Base-by-base conservation (phyloP, 73 alveolate genomes). In the Paramecium octaurelia region DNA sequence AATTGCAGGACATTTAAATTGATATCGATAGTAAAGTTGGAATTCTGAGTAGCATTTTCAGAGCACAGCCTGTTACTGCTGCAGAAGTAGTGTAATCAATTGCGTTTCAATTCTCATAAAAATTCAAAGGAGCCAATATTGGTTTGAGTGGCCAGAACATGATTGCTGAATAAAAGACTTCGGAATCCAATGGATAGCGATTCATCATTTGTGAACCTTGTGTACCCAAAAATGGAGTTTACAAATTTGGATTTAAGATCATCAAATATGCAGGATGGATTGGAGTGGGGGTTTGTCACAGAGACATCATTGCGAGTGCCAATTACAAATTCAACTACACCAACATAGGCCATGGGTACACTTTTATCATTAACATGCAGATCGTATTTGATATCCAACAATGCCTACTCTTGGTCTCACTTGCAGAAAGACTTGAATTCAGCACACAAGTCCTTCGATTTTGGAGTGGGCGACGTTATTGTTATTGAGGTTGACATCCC, bases 181-280 rank as follows among this genome's bases (percentile, higher is more conserved):
- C 91, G 11, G 91, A 80, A 80, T 80, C 91, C 4, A 80, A 80
- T 80, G 91, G 91, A 24, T 48, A 80, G 24, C 44, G 91, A 46
- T 80, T 80, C 18, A 80, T 80, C 20, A 80, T 80, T 21, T 80
- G 91, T 80, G 91, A 80, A 80, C 91, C 91, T 1, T 24, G 46
- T 34, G 16, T 80, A 2, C 91, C 91, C 2, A 80, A 80, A 43
- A 42, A 40, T 80, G 75, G 91, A 0, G 57, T 80, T 21, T 40
- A 59, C 21, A 80, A 80, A 80, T 80, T 43, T 80, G 91, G 57
- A 18, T 80, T 80, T 23, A 80, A 80, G 16, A 43, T 80, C 3
- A 46, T 80, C 29, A 80, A 80, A 80, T 80, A 80, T 80, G 73
- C 91, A 18, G 91, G 91, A 34, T 80, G 91, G 91, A 80, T 80